These are phyloP conservation scores for Ganoderma meredithae DNA, from an alignment of 1,284 basidiomycete genomes.

Conservation along the genomic window DNA sequence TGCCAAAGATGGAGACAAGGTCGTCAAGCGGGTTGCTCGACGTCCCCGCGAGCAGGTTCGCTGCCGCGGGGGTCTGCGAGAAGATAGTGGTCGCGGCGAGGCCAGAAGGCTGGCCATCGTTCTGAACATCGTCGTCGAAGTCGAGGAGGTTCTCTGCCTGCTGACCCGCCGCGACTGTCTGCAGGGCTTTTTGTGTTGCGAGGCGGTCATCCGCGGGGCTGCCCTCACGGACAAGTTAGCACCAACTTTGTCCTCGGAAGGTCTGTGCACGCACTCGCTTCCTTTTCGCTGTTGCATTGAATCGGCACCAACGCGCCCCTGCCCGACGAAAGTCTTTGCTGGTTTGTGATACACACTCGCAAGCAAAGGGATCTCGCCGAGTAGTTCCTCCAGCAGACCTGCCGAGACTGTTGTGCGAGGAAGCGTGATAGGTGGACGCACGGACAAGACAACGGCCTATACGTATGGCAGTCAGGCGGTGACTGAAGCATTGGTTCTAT, in stretches of 20 bases:
- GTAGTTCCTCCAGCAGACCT: conserved; percentile 91
- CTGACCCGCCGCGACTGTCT: conserved; percentile 89
- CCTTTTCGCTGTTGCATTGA: conserved; percentile 78
- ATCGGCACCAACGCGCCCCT: conserved; percentile 86
- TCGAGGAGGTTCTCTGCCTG: conserved; percentile 96
- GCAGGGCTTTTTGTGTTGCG: conserved; percentile 83
- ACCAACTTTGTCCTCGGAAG: conserved; percentile 14
- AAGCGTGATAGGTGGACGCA: conserved; percentile 92
- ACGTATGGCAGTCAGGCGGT: conserved; percentile 10
- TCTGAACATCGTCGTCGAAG: conserved; percentile 79
- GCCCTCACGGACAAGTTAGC: conserved; percentile 15
- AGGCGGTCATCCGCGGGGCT: conserved; percentile 69
- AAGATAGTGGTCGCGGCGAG: conserved; percentile 78
- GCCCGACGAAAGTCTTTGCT: conserved; percentile 88
- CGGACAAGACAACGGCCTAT: conserved; percentile 90
- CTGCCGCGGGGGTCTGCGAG: conserved; percentile 75
- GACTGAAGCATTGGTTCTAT: not conserved
- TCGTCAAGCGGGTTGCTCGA: conserved; percentile 91
- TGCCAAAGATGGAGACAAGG: conserved; percentile 88
- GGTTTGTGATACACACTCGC: conserved; percentile 98
- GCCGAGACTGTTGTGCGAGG: conserved; percentile 91
- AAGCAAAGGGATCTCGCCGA: conserved; percentile 87
- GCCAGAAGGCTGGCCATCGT: conserved; percentile 70
- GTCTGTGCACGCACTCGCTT: conserved; percentile 57
- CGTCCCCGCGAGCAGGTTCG: conserved; percentile 71